These are phyloP conservation scores for Talaromyces sp. DNA, from an alignment of 2,329 filamentous ascomycete genomes.

Conservation along the genomic window DNA sequence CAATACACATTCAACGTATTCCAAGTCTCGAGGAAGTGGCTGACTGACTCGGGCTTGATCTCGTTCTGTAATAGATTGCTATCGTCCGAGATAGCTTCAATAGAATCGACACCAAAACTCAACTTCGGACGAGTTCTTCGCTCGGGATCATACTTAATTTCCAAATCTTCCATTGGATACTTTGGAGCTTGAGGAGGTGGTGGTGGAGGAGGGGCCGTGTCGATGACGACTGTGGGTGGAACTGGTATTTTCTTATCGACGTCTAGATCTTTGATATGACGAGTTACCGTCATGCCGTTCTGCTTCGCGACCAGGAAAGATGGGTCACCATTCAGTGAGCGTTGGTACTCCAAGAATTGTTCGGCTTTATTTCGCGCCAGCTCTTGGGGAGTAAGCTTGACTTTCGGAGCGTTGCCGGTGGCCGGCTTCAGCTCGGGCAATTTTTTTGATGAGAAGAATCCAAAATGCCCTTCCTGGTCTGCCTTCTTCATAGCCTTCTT, in stretches of 20 bases:
- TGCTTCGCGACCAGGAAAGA: conserved; percentile 35
- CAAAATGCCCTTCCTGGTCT: conserved; percentile 50
- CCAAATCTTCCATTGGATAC: conserved; percentile 92
- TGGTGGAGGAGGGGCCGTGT: conserved; percentile 57
- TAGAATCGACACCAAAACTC: conserved; percentile 70
- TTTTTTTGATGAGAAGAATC: conserved; percentile 52
- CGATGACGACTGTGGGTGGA: conserved; percentile 40
- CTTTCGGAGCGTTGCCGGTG: conserved; percentile 63
- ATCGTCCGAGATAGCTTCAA: conserved; percentile 51
- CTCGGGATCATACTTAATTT: conserved; percentile 66
- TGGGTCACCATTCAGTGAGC: conserved; percentile 44
- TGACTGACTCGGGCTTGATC: conserved; percentile 81
- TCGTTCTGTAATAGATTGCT: conserved; percentile 43
- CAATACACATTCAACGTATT: conserved; percentile 98
- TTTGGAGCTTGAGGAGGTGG: conserved; percentile 75
- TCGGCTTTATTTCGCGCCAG: conserved; percentile 46
- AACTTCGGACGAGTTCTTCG: conserved; percentile 67
- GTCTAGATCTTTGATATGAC: conserved; percentile 31
- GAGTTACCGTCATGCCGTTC: conserved; percentile 27
- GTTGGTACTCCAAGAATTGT: conserved; percentile 49
- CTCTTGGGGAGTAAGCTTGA: conserved; percentile 50
- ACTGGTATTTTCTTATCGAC: conserved; percentile 34
- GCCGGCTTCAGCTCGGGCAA: conserved; percentile 72
- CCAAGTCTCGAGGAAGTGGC: conserved; percentile 84
- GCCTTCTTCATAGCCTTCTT: conserved; percentile 68